Evolutionary conservation across 139 green algal species (phyloP), one percentile per base, ranked within the genome.

Genomic region (Chlamydomonas sphaeroides): DNA sequence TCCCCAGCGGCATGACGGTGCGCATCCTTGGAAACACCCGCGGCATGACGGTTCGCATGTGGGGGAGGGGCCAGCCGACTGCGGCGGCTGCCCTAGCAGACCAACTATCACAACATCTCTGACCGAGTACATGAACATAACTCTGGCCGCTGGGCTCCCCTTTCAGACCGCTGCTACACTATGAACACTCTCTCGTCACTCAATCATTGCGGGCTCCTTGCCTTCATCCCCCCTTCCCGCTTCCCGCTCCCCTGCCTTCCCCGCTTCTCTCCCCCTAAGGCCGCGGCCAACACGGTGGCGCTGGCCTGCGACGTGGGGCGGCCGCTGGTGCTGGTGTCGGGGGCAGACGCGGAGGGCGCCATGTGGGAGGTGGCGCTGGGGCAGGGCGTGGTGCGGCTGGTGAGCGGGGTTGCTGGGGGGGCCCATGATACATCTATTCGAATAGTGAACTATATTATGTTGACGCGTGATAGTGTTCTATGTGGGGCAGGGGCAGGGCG

Each of bases 321-420:
- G 28, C 57, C n/a, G 59, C 30, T 80, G 26, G 15, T 80, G 35
- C 0, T 8, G 38, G 73, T 80, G 28, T 28, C 65, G 26, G 53
- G 17, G 1, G 30, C 0, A 36, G 0, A 8, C 28, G 38, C 20
- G 5, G 73, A 80, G 57, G 73, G 28, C 3, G 57, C 28, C 15
- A 30, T 80, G 21, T 80, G 73, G 73, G 73, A 80, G 73, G 15
- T 80, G 14, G 14, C 1, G 5, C 3, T 30, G 30, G 73, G 57
- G 1, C 15, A 3, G 6, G 56, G 73, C 38, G 28, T 61, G 7
- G 23, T 80, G 14, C 73, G 73, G 10, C 53, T 80, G 73, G 73
- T 80, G 57, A 30, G 71, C 61, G 48, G 68, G 7, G 42, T 45
- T 21, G 53, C 45, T 56, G 38, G 20, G 32, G 28, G 28, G 11